Conservation (phyloP, 345 rosid genomes). For the Rhodamnia argentea region DNA sequence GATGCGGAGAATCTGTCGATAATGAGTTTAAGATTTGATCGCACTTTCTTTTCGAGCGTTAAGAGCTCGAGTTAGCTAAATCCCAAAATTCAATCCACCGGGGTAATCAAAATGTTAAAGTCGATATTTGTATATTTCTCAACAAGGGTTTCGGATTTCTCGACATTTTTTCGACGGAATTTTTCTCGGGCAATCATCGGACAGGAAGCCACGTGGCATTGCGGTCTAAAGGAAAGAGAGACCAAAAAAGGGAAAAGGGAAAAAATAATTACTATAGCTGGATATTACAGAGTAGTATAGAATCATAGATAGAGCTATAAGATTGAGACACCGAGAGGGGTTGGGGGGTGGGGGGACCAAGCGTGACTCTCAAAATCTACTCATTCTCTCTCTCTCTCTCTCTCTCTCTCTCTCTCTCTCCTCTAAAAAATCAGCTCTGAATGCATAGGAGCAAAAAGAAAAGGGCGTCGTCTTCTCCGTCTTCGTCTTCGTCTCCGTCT, state of each 20-base stretch:
- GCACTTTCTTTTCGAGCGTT: accelerated
- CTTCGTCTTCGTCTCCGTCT: not conserved
- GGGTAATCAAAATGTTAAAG: no score
- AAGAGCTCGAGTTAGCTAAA: not conserved
- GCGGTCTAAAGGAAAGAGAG: not conserved
- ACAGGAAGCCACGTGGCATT: not conserved
- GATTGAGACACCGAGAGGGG: not conserved
- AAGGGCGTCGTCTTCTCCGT: not conserved
- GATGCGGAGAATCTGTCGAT: not conserved
- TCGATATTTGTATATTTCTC: no score
- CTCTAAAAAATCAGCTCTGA: slow-evolving; percentile 4
- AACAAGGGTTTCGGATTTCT: no score
- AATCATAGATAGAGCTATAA: not conserved
- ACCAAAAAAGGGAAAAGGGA: not conserved
- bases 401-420: slow-evolving; percentile 2
- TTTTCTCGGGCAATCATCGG: not conserved
- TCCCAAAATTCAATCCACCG: no score
- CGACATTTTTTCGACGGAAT: no score
- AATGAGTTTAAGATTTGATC: not conserved
- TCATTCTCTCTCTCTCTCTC: not conserved
- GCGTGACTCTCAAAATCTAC: slow-evolving; percentile 11
- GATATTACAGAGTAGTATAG: not conserved
- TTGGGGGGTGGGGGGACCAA: not conserved
- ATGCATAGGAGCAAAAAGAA: not conserved
- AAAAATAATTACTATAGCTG: not conserved